Conservation (phyloP, 768 basidiomycete genomes). For the Boletus vermiculosoides region DNA sequence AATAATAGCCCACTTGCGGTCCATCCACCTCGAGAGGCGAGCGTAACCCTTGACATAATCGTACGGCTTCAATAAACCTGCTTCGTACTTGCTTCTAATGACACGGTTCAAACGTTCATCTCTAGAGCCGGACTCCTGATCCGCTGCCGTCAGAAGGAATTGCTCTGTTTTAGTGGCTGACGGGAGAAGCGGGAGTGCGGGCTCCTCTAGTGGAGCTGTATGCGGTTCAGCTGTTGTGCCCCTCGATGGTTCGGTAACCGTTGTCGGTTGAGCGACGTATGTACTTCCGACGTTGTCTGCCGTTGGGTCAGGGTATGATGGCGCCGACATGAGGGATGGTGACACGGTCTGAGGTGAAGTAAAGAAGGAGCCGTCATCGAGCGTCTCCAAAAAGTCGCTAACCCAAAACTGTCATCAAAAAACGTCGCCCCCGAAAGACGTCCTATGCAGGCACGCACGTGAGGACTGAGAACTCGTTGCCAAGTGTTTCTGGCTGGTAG, state of each 20-base stretch:
- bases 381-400: constrained; percentile 86
- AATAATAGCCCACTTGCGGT: constrained; percentile 63
- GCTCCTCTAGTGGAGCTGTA: constrained; percentile 35
- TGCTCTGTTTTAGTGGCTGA: constrained; percentile 80
- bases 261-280: constrained; percentile 16
- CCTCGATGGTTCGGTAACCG: constrained; percentile 22
- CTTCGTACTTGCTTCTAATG: constrained; percentile 95
- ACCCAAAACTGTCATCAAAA: neutral
- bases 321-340: constrained; percentile 49
- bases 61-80: constrained; percentile 90
- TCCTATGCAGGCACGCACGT: constrained; percentile 46
- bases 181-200: constrained; percentile 56
- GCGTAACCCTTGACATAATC: constrained; percentile 97
- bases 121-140: constrained; percentile 87
- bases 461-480: constrained; percentile 80
- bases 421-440: neutral
- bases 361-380: constrained; percentile 84
- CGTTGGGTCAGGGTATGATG: constrained; percentile 21
- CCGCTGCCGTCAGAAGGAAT: constrained; percentile 91
- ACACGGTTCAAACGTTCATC: constrained; percentile 89
- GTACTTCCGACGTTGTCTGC: constrained; percentile 10
- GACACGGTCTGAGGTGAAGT: constrained; percentile 50
- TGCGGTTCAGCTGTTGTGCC: constrained; percentile 23
- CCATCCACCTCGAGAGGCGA: constrained; percentile 91
- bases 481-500: constrained; percentile 71